phyloP scores from a whole-genome alignment of 2,329 filamentous ascomycete species.

The Madurella fahalii region DNA sequence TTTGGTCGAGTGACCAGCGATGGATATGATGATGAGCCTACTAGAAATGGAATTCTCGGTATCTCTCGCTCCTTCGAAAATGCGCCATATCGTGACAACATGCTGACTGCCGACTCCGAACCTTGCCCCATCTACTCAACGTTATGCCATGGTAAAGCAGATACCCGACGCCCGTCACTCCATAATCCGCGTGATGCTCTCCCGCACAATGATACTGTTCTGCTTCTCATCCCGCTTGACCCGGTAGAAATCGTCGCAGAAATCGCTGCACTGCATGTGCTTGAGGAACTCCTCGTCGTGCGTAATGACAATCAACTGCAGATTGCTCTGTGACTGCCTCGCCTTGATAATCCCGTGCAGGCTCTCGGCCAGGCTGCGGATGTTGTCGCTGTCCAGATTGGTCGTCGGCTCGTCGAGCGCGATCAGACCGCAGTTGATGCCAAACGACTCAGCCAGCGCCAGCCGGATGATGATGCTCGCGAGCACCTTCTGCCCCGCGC shows the following conservation, averaged over 20 bases:
- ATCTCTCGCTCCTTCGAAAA: too few relatives aligned
- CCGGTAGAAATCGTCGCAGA: slow-evolving; percentile 86
- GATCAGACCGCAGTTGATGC: slow-evolving; percentile 91
- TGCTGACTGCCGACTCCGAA: not conserved
- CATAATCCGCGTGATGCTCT: slow-evolving; percentile 53
- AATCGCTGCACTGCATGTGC: slow-evolving; percentile 91
- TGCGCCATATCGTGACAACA: too few relatives aligned
- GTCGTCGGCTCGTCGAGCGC: slow-evolving; percentile 97
- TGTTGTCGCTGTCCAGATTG: slow-evolving; percentile 93
- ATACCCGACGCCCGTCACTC: slow-evolving; percentile 22
- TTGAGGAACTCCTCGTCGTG: slow-evolving; percentile 96
- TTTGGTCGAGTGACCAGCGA: too few relatives aligned
- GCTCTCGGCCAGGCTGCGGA: slow-evolving; percentile 78
- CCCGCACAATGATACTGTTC: slow-evolving; percentile 78
- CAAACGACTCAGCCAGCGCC: slow-evolving; percentile 93
- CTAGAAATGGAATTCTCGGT: too few relatives aligned
- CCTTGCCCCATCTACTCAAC: not conserved
- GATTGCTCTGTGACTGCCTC: slow-evolving; percentile 82
- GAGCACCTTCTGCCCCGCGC: slow-evolving; percentile 92
- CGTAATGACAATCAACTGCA: slow-evolving; percentile 97
- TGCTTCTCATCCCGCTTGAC: slow-evolving; percentile 79
- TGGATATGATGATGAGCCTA: too few relatives aligned
- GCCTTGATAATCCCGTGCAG: slow-evolving; percentile 82
- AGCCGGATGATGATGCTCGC: slow-evolving; percentile 97
- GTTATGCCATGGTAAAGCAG: not conserved